These are phyloP conservation scores for Xylaria sp. DNA, from an alignment of 2,329 filamentous ascomycete species.

Conservation along the genomic window DNA sequence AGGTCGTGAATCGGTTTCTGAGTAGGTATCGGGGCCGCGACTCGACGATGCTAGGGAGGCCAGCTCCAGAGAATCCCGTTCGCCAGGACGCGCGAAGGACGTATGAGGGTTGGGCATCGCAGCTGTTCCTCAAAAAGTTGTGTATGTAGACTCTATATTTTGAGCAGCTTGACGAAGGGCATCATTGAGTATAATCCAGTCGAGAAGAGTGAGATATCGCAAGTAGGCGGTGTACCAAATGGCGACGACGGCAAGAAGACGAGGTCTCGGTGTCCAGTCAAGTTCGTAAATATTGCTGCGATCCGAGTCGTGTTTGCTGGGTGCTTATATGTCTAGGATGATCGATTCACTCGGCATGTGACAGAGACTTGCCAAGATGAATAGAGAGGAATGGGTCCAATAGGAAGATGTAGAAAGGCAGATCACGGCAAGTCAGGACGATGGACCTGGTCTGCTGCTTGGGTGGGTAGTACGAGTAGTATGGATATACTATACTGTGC, in stretches of 20 bases:
- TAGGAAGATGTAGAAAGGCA: not conserved
- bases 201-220: not conserved
- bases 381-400: not conserved
- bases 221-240: not conserved
- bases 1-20: conserved; percentile 69
- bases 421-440: not conserved
- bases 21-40: conserved; percentile 53
- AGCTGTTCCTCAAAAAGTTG: conserved; percentile 10
- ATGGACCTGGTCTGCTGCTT: not conserved
- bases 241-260: not conserved
- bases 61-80: conserved; percentile 92
- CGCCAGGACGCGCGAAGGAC: conserved; percentile 40
- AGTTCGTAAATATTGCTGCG: not conserved
- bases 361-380: conserved; percentile 13
- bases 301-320: not conserved
- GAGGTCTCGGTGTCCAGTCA: conserved; percentile 3
- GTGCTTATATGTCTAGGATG: not conserved
- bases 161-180: conserved; percentile 3
- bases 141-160: conserved; percentile 9
- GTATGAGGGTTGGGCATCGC: conserved; percentile 41
- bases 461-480: not conserved
- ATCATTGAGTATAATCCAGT: conserved; percentile 7
- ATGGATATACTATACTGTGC: not conserved
- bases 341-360: conserved; percentile 1
- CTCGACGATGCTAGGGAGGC: conserved; percentile 88